A percentile compares a stretch with the other conserved stretches of the same genome.
Conservation (phyloP, 2,329 filamentous ascomycete genomes). For the Botryotinia globosa region DNA sequence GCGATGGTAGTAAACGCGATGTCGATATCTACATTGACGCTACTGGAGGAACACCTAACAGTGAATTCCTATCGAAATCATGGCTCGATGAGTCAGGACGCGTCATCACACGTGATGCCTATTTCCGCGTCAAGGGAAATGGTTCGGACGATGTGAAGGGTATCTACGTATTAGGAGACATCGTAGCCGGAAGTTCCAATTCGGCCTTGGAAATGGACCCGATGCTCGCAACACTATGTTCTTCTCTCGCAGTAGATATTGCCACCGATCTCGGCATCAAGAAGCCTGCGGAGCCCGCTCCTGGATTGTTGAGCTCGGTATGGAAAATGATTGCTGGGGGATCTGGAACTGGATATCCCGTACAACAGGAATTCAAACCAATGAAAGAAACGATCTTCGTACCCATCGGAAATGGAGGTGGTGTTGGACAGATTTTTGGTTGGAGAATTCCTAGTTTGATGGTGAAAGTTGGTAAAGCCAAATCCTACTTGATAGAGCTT, state of each 20-base stretch:
- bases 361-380: conserved; percentile 35
- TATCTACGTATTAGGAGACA: conserved; percentile 50
- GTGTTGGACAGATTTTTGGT: conserved; percentile 41
- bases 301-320: neutral
- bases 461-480: conserved; percentile 41
- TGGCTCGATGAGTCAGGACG: conserved; percentile 48
- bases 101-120: conserved; percentile 47
- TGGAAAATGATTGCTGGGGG: conserved; percentile 3
- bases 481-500: conserved; percentile 38
- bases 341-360: neutral
- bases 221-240: conserved; percentile 42
- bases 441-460: conserved; percentile 41
- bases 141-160: conserved; percentile 37
- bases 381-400: conserved; percentile 40
- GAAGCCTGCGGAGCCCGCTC: conserved; percentile 10
- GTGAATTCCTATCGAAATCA: conserved; percentile 45
- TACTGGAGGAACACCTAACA: conserved; percentile 44
- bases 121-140: conserved; percentile 44
- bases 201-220: conserved; percentile 44
- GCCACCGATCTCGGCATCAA: conserved; percentile 15
- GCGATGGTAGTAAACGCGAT: conserved; percentile 41
- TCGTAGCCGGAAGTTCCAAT: conserved; percentile 42
- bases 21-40: conserved; percentile 51
- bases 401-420: conserved; percentile 41
- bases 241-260: conserved; percentile 50